These are phyloP conservation scores for Cicer bijugum DNA, from an alignment of 306 rosid species.

Conservation along the genomic window DNA sequence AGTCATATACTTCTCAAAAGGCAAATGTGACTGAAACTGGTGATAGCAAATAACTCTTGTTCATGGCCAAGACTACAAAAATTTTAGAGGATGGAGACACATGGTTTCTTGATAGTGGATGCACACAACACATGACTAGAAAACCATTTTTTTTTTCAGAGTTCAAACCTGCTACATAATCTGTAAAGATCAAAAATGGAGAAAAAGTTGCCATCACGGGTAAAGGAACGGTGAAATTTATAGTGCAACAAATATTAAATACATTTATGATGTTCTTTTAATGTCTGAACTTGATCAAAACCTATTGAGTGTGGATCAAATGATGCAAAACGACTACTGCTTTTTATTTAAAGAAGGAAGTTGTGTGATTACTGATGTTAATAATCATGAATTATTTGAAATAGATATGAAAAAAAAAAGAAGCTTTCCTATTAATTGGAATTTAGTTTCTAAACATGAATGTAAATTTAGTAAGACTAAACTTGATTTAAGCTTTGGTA, in stretches of 20 bases:
- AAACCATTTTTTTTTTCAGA: neutral
- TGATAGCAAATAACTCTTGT: neutral
- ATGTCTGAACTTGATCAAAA: neutral
- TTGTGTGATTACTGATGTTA: neutral
- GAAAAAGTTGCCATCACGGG: neutral
- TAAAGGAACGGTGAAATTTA: neutral
- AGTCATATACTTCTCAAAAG: neutral
- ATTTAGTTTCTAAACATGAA: neutral
- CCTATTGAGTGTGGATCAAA: neutral
- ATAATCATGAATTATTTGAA: neutral
- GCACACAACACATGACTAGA: neutral
- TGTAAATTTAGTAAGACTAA: neutral
- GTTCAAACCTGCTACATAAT: neutral
- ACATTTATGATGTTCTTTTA: constrained; percentile 3
- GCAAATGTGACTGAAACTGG: neutral
- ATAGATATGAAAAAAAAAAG: neutral
- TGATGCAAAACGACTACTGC: neutral
- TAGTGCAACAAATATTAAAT: neutral
- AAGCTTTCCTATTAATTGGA: neutral
- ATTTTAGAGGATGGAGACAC: neutral
- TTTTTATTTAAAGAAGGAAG: neutral
- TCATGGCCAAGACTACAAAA: neutral
- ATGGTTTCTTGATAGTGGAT: neutral
- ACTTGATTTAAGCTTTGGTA: no score
- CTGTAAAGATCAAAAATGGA: neutral